Evolutionary conservation across 352 stramenopile species (phyloP).

Genomic region (Globisporangium apiculatum): DNA sequence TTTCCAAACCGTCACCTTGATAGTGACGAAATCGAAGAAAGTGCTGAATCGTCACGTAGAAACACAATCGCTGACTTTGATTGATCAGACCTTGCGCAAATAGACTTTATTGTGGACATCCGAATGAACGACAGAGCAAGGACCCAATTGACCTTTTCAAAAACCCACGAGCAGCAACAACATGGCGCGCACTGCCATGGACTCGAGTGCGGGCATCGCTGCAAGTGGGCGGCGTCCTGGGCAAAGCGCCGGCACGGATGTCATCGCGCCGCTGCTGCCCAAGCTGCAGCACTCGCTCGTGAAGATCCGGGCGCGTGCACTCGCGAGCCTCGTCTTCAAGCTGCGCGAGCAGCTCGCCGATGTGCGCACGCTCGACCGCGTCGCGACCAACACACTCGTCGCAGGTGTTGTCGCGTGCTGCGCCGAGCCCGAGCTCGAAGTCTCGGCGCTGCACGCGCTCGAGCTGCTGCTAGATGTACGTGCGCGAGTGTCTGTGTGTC

Average conservation of each 20-base stretch:
- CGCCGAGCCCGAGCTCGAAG: slow-evolving; percentile 32
- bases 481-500: neutral
- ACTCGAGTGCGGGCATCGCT: slow-evolving; percentile 11
- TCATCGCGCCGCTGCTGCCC: slow-evolving; percentile 21
- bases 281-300: slow-evolving; percentile 61
- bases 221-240: too few species aligned
- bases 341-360: slow-evolving; percentile 46
- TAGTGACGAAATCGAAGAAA: neutral
- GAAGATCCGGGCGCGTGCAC: slow-evolving; percentile 49
- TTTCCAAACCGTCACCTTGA: neutral
- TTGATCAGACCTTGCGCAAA: too few species aligned
- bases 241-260: too few species aligned
- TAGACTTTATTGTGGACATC: too few species aligned
- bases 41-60: too few species aligned
- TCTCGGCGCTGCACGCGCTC: slow-evolving; percentile 42
- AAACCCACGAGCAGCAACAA: neutral
- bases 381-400: slow-evolving; percentile 24
- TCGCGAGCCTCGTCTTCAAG: slow-evolving; percentile 62
- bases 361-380: slow-evolving; percentile 18
- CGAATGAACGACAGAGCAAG: too few species aligned
- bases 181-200: slow-evolving; percentile 7
- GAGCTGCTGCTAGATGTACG: slow-evolving; percentile 29
- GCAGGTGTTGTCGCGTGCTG: slow-evolving; percentile 31
- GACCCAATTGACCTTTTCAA: too few species aligned
- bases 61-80: too few species aligned